A percentile compares a stretch with the other conserved stretches of the same genome.
Evolutionary conservation across 179 eudicot genomes (phyloP).

Genomic region (Beta corolliflora): DNA sequence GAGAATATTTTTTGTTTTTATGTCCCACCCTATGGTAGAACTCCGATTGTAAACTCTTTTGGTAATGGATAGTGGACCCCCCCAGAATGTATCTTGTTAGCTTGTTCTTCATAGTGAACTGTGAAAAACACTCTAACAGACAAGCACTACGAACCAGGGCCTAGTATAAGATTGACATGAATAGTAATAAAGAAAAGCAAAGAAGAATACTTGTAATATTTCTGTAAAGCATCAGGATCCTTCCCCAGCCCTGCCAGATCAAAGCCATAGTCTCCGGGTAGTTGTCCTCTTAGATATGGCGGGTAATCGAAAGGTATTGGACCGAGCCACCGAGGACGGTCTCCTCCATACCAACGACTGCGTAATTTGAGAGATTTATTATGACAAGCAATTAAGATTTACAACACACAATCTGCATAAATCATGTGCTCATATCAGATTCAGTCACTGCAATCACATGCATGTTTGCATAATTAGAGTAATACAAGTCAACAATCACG

Average conservation of each 20-base stretch:
- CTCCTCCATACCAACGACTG: slow-evolving; percentile 90
- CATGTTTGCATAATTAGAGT: too few relatives aligned
- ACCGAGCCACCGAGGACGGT: slow-evolving; percentile 97
- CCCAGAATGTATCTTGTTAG: too few relatives aligned
- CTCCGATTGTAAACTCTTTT: too few relatives aligned
- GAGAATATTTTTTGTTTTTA: too few relatives aligned
- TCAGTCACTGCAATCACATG: too few relatives aligned
- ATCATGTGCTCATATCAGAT: too few relatives aligned
- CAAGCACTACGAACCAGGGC: not conserved
- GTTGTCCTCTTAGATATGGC: slow-evolving; percentile 70
- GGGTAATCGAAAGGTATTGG: slow-evolving; percentile 88
- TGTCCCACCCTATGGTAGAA: too few relatives aligned
- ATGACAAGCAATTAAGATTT: not conserved
- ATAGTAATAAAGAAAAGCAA: slow-evolving; percentile 8
- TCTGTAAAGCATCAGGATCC: slow-evolving; percentile 74
- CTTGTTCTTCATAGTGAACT: not conserved
- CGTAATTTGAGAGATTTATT: slow-evolving; percentile 1
- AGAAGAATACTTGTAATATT: slow-evolving; percentile 66
- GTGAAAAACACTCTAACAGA: not conserved
- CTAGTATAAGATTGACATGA: not conserved
- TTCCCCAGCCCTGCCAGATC: slow-evolving; percentile 81
- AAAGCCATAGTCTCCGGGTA: slow-evolving; percentile 98
- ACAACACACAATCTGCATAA: not conserved
- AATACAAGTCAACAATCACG: too few relatives aligned
- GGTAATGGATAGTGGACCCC: too few relatives aligned